Base-by-base conservation (phyloP, 305 asterid species). In the Fraxinus angustifolia region DNA sequence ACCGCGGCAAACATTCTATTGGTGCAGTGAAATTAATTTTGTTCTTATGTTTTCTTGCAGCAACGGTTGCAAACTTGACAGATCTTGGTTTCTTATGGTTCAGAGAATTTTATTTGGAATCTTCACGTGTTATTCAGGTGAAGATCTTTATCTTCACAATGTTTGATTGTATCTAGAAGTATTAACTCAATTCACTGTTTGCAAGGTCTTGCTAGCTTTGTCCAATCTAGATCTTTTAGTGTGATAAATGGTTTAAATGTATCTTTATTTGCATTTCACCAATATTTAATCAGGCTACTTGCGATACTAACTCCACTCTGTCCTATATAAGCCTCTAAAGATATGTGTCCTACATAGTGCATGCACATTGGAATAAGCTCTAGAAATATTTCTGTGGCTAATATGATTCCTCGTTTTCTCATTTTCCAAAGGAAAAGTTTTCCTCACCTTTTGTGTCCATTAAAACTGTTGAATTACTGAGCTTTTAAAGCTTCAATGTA, bases 71-170 rank as follows among this genome's bases (percentile, higher is more conserved):
- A 82, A 88, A 90, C 75, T 87, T 96, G 91, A 89, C 97, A 75
- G 98, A 96, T 90, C 91, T 93, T 87, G 99, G 99, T 83, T 96
- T 96, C 91, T 86, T 96, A 84, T 96, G 99, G 99, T 96, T 94
- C 85, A 88, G 99, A 80, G 99, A 96, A 89, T 96, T 96, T 90
- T 96, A 96, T 89, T 85, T 96, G 93, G 99, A 96, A 88, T 94
- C 99, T 81, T 96, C 99, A 82, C 97, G 95, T 82, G 99, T 94
- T 87, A 94, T 96, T 85, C 99, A 96, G 99, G 99, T 96, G 79
- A 74, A 78, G 74, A 70, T 56, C 21, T 23, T 4, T 79, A 45
- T 79, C 62, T 68, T 31, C 21, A 28, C 70, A 76, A 76, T 45
- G 14, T 76, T 19, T 50, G 23, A 28, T 45, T 75, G 38, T 48